Conservation (phyloP, 2,329 filamentous ascomycete species). For the Bipolaris gigantea region DNA sequence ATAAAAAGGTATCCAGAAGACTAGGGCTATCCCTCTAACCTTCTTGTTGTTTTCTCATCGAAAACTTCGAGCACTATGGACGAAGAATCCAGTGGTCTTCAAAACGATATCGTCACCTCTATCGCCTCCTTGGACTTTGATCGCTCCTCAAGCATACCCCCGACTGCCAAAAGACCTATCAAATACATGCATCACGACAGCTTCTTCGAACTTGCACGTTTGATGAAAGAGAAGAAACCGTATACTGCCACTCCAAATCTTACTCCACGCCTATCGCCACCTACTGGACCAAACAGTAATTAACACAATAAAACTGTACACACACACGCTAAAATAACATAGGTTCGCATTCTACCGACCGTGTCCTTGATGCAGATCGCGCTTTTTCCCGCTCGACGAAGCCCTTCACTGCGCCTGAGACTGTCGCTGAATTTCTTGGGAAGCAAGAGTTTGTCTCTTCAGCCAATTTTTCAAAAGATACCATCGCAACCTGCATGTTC, state of each 20-base stretch:
- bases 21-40: neutral
- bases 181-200: slow-evolving; percentile 13
- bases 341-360: slow-evolving; percentile 9
- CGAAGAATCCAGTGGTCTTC: neutral
- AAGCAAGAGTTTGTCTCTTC: slow-evolving; percentile 2
- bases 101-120: too few species aligned
- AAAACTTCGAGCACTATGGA: slow-evolving; percentile 13
- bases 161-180: neutral
- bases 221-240: slow-evolving; percentile 26
- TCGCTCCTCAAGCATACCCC: neutral
- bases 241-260: slow-evolving; percentile 5
- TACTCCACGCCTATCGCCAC: neutral
- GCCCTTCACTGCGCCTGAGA: slow-evolving; percentile 1
- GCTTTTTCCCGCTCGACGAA: slow-evolving; percentile 10
- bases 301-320: neutral
- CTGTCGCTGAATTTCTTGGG: slow-evolving; percentile 12
- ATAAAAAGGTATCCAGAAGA: neutral
- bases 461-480: neutral
- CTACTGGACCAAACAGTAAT: slow-evolving; percentile 1
- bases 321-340: neutral
- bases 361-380: neutral
- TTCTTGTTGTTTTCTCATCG: neutral
- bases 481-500: neutral
- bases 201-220: slow-evolving; percentile 19
- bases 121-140: neutral